phyloP scores from a whole-genome alignment of 2,329 filamentous ascomycete genomes.

The Saccharata proteae region DNA sequence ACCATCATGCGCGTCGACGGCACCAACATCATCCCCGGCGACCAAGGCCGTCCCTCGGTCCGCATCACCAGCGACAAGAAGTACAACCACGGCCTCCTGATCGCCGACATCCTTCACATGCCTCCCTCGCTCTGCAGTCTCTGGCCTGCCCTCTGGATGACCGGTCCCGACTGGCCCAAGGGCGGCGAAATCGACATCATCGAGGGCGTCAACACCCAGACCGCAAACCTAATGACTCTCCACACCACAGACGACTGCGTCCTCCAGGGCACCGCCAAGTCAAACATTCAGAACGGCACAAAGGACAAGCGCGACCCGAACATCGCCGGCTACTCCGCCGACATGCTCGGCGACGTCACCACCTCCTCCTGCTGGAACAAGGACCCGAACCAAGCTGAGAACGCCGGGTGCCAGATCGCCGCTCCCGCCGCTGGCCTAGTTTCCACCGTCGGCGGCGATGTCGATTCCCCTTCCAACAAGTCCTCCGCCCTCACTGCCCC shows the following conservation, averaged over 20 bases:
- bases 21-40: conserved; percentile 15
- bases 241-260: conserved; percentile 19
- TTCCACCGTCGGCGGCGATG: conserved; percentile 7
- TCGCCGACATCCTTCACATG: conserved; percentile 25
- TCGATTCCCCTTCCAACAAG: too few relatives aligned
- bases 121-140: conserved; percentile 17
- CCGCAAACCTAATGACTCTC: conserved; percentile 18
- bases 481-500: not conserved
- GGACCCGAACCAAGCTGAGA: conserved; percentile 15
- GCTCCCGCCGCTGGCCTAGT: conserved; percentile 12
- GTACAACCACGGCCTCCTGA: conserved; percentile 19
- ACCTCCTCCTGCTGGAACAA: conserved; percentile 35
- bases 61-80: conserved; percentile 19
- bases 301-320: too few relatives aligned
- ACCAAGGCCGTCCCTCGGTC: conserved; percentile 17
- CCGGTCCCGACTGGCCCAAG: conserved; percentile 18
- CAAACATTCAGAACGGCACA: not conserved
- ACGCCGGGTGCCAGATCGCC: conserved; percentile 25
- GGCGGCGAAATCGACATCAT: conserved; percentile 25
- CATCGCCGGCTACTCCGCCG: too few relatives aligned
- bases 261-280: conserved; percentile 12
- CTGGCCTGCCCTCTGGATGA: conserved; percentile 24
- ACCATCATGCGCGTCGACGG: conserved; percentile 32
- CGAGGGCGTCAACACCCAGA: conserved; percentile 22
- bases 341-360: conserved; percentile 34